A percentile compares a stretch with the other conserved stretches of the same genome.
Evolutionary conservation across 2,329 filamentous ascomycete genomes (phyloP).

Genomic region (Monosporascus sp.): DNA sequence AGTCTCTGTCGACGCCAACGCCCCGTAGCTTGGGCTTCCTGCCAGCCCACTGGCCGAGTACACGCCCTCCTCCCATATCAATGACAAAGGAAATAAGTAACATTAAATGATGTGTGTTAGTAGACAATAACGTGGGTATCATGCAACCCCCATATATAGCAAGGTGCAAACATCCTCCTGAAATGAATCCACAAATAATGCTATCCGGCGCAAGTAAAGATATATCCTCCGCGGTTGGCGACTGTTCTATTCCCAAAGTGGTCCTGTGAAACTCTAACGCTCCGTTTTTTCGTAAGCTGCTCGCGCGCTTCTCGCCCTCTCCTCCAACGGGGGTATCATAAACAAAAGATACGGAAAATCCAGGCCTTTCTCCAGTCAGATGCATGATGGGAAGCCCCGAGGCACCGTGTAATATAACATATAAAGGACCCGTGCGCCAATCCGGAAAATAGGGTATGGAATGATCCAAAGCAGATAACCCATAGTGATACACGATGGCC

Average conservation of each 20-base stretch:
- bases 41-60: no score
- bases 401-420: slow-evolving; percentile 26
- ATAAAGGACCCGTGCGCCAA: slow-evolving; percentile 18
- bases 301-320: slow-evolving; percentile 2
- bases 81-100: no score
- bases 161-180: neutral
- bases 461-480: slow-evolving; percentile 15
- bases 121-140: no score
- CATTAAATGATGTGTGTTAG: no score
- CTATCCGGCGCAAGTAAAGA: neutral
- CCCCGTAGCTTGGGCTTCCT: no score
- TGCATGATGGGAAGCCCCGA: slow-evolving; percentile 23
- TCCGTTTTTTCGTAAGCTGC: neutral
- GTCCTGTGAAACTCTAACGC: neutral
- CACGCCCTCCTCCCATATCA: no score
- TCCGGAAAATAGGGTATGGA: slow-evolving; percentile 10
- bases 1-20: no score
- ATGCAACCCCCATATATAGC: no score
- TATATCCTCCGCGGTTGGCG: neutral
- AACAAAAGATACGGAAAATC: slow-evolving; percentile 24
- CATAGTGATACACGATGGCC: slow-evolving; percentile 24
- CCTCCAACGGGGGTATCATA: slow-evolving; percentile 24
- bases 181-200: neutral
- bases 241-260: neutral
- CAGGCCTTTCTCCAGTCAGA: slow-evolving; percentile 18